Base-by-base conservation (phyloP, 371 early-diverging fungal species). In the Zychaea mexicana region DNA sequence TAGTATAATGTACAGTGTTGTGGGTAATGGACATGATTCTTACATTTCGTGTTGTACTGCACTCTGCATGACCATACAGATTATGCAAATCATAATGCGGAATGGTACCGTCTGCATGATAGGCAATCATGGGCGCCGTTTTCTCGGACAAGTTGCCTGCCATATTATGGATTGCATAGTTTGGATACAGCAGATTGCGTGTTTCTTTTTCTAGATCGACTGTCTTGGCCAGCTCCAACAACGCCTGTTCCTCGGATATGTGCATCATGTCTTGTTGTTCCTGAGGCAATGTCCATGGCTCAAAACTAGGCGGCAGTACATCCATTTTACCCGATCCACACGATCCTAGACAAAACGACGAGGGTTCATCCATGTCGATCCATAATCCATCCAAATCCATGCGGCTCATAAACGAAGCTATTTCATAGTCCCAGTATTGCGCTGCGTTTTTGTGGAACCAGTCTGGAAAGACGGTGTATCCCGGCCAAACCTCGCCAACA, bases 291-390 rank as follows among this genome's bases (percentile, higher is more conserved):
- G 52, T 66, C 76, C 76, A 76, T n/a, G 65, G 65, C 31, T 65
- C 65, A 7, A 59, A 45, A 13, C 53, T 52, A 8, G 58, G 53
- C 6, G 70, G 85, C 79, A 47, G 0, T 26, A 6, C 26, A 32
- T 70, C 58, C 26, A 54, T 13, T 27, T 66, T 65, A 30, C 57
- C 66, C 0, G 70, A 46, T 7, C 70, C 70, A 36, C 63, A 66
- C 2, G 66, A 66, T 8, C 70, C 70, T 17, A 66, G 24, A 36
- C 70, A 66, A 64, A 90, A 91, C 27, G 81, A 77, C 1, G 88
- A 72, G 0, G 89, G 87, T 64, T 90, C 90, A 64, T 90, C 89
- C 90, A 90, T 90, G 60, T 90, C 90, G 61, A 88, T 88, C 90
- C 90, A 90, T 0, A 86, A 61, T 62, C 70, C 70, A 57, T 69